Base-by-base conservation (phyloP, 805 yeast genomes). In the Starmerella kuoi region DNA sequence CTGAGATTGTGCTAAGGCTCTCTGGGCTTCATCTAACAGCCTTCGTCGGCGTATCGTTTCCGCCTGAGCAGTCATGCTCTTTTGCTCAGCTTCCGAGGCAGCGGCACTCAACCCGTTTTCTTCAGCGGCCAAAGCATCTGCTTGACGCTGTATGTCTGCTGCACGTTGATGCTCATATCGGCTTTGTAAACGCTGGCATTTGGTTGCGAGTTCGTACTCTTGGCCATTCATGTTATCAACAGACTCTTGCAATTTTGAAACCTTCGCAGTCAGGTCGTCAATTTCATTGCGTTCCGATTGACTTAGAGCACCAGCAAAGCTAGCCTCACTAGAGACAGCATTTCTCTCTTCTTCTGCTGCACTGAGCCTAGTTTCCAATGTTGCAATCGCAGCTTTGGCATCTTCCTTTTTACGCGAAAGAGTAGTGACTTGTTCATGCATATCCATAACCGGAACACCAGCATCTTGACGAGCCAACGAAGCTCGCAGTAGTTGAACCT, bases 401-500 rank as follows among this genome's bases (percentile, higher is more conserved):
- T 33, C 42, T 4, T 31, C 36, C 20, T 12, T 34, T 35, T 40
- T 37, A 6, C 38, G 12, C 17, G 27, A 4, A 9, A 39, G 20
- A 11, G 25, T 3, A 11, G 32, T 14, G 12, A 34, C 37, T 11
- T 14, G 21, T 17, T 24, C 34, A n/a, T 15, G 25, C 27, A 15
- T 17, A 8, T 32, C 34, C 27, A 18, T 11, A 15, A 26, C 30
- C 12, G 23, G 36, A 5, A 37, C 22, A 15, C 19, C 14, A 4
- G 42, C 41, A 21, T 27, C 23, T 19, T 35, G 30, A 17, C 33
- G 35, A 4, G 38, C 18, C 3, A 31, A 23, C 7, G 31, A 15
- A 24, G 31, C 27, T n/a, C 18, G 34, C 2, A 60, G 57, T 32
- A 65, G 70, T 56, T 79, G 74, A 41, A 63, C 68, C 12, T 72